These are phyloP conservation scores for Mycena amicta DNA, from an alignment of 768 basidiomycete species.

Conservation along the genomic window DNA sequence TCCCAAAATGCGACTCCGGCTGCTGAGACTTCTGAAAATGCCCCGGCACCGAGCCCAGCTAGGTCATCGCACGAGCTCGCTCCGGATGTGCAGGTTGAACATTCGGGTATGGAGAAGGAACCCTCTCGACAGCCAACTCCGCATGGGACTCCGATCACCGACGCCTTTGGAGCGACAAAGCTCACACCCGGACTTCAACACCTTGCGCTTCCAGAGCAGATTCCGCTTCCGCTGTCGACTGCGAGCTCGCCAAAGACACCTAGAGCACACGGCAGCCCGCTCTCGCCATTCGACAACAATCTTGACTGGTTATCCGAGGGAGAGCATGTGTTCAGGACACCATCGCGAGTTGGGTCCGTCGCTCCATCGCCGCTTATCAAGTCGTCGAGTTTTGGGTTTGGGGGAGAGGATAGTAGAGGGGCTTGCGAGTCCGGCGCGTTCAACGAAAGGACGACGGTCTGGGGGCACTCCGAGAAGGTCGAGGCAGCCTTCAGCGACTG, in stretches of 20 bases:
- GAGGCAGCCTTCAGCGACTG: too few relatives aligned
- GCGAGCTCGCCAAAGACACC: conserved; percentile 13
- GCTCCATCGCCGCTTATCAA: not conserved
- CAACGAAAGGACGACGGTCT: too few relatives aligned
- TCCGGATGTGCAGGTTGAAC: too few relatives aligned
- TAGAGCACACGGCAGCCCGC: conserved; percentile 10
- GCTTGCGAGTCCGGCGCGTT: too few relatives aligned
- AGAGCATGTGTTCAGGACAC: not conserved
- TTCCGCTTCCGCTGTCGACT: conserved; percentile 16
- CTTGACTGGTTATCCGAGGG: conserved; percentile 1
- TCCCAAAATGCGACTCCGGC: not conserved
- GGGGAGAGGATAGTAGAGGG: not conserved
- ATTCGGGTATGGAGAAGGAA: too few relatives aligned
- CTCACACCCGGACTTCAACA: conserved; percentile 1
- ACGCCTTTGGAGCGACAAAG: not conserved
- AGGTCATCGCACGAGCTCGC: too few relatives aligned
- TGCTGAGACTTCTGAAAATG: too few relatives aligned
- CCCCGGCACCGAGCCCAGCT: too few relatives aligned
- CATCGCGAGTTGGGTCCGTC: conserved; percentile 1
- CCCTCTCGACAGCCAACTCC: not conserved
- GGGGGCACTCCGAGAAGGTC: too few relatives aligned
- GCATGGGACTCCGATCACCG: not conserved
- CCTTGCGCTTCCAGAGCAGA: conserved; percentile 10
- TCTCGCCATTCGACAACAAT: conserved; percentile 1
- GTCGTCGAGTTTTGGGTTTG: not conserved